Base-by-base conservation (phyloP, 345 rosid species). In the Adansonia digitata region DNA sequence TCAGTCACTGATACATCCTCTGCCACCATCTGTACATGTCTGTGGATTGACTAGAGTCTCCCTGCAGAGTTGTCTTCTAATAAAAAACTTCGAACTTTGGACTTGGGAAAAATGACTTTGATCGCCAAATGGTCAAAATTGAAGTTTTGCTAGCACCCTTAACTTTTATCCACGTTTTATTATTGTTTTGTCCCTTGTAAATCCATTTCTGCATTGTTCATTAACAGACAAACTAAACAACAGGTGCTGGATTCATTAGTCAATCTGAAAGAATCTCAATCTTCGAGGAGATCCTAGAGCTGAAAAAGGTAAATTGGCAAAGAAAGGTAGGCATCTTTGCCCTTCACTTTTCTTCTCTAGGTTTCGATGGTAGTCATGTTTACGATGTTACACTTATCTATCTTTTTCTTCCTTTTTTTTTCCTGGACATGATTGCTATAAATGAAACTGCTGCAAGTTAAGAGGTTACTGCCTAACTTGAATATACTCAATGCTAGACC, bases 61-160 rank as follows among this genome's bases (percentile, higher is more conserved):
- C 98, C 94, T 2, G 82, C 84, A 8, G 97, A 92, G 78, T 85
- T 94, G 84, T 81, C 84, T 0, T 60, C 76, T 45, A 94, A 94
- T 80, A 84, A 85, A 71, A 94, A 83, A 64, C 89, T 94, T 69
- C 92, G 81, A 72, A 90, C 80, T 83, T 78, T 94, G 83, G 98
- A 94, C 82, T 84, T 94, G 82, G 98, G 98, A n/a, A n/a, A 67
- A 94, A 91, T 87, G 92, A 94, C 77, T n/a, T 78, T 78, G 81
- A 87, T 94, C 75, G 72, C 79, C 2, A 83, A 85, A 60, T 80
- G 90, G 90, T 86, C 92, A 56, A 93, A 91, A 64, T 57, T 94
- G 79, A 91, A 91, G 98, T 97, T 92, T 59, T 12, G 62, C 51
- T 37, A 15, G n/a, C 67, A 15, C 55, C 75, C 37, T 39, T 35